Base-by-base conservation (phyloP, 306 rosid species). In the Rosa rugosa region DNA sequence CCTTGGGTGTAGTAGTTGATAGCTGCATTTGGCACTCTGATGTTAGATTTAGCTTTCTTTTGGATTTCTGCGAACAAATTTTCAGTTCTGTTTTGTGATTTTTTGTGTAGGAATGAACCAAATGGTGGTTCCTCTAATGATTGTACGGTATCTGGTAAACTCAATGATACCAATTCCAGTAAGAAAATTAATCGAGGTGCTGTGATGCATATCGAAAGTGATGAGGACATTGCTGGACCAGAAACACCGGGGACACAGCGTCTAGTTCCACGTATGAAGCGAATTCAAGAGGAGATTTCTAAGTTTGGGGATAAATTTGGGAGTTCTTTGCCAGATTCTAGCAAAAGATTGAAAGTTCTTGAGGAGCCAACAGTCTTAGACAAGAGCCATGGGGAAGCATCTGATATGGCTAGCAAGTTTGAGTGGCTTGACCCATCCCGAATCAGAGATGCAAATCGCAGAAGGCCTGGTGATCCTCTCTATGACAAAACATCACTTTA, bases 391-490 rank as follows among this genome's bases (percentile, higher is more conserved):
- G 76, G 78, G 69, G 92, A 86, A 73, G 82, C 46, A 18, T 75
- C 84, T 71, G 97, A 88, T 44, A 78, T 83, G 65, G 83, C 84
- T 54, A 88, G 96, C 86, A 95, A 86, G 90, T 94, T 94, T 82
- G 97, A 90, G 83, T 94, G 99, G 97, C 97, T 94, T 18, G 92
- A 94, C 77, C 90, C 91, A 27, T 89, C 94, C 83, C 88, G 83
- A 81, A 87, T 95, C 78, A 90, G 73, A 83, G 99, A 95, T 88
- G 96, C 91, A 20, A 85, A 76, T 79, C 82, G 92, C 69, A 89
- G 96, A 83, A 89, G 88, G 89, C 87, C 90, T 11, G 77, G 41
- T 75, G 83, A 92, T 79, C 91, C 96, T 85, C 85, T 86, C 44
- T 92, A 89, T 66, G 94, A 95, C 84, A 82, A 77, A 68, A 91